A percentile compares a stretch with the other conserved stretches of the same genome.
phyloP scores from a whole-genome alignment of 257 asterid species.

The Leptodermis oblonga region DNA sequence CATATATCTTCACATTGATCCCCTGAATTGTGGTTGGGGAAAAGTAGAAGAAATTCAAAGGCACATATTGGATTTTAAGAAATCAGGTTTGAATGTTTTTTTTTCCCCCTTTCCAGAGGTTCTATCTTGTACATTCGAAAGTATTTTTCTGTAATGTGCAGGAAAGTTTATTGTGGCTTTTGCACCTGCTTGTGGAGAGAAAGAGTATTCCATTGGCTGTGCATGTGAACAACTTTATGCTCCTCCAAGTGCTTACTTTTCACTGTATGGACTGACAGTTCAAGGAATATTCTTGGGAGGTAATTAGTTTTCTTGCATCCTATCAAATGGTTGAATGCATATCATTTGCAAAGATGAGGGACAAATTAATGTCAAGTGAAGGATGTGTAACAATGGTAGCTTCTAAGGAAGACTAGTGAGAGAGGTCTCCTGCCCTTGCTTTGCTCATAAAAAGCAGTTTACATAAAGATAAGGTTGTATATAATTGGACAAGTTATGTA shows the following conservation, averaged over 20 bases:
- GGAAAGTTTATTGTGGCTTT: constrained; percentile 85
- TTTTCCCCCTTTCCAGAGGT: too few species aligned
- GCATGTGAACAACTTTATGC: constrained; percentile 91
- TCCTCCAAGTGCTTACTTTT: constrained; percentile 96
- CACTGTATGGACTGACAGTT: constrained; percentile 82
- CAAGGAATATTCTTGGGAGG: constrained; percentile 98
- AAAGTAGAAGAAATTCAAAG: constrained; percentile 93
- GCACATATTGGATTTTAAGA: constrained; percentile 78
- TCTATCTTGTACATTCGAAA: background rate
- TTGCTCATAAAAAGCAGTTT: background rate
- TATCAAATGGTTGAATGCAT: too few species aligned
- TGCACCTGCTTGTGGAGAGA: constrained; percentile 82
- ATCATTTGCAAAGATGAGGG: constrained; percentile 7
- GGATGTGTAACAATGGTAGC: background rate
- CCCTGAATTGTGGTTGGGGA: constrained; percentile 91
- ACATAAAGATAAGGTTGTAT: too few species aligned
- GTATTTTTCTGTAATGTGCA: constrained; percentile 18
- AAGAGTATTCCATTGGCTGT: constrained; percentile 87
- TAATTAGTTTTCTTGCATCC: constrained; percentile 29
- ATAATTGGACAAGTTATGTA: too few species aligned
- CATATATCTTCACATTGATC: constrained; percentile 86
- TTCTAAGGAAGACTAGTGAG: background rate
- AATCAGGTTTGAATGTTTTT: constrained; percentile 67
- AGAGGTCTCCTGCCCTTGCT: background rate
- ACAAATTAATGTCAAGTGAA: background rate